phyloP scores from a whole-genome alignment of 2,329 filamentous ascomycete species.

The Daldinia sp. region DNA sequence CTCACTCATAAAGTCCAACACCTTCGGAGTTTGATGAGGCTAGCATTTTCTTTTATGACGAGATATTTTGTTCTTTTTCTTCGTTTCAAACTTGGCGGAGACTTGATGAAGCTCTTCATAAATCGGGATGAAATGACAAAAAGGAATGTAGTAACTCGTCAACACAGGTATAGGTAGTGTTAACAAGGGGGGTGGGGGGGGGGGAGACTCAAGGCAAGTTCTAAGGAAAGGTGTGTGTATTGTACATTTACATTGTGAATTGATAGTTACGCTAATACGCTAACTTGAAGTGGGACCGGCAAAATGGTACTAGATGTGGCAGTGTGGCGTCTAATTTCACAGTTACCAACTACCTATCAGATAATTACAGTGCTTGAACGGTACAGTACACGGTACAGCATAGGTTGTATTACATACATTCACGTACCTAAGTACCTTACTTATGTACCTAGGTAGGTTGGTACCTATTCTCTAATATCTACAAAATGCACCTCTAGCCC shows the following conservation, averaged over 20 bases:
- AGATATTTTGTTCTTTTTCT: neutral
- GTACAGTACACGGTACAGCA: too few species aligned
- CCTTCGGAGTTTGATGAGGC: conserved; percentile 11
- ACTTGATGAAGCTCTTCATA: neutral
- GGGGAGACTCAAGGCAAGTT: neutral
- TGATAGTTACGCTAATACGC: too few species aligned
- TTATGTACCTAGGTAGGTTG: too few species aligned
- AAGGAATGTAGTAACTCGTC: conserved; percentile 3
- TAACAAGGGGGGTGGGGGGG: too few species aligned
- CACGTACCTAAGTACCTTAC: too few species aligned
- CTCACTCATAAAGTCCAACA: conserved; percentile 17
- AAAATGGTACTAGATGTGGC: neutral
- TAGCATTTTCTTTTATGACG: conserved; percentile 11
- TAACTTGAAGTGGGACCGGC: conserved; percentile 22
- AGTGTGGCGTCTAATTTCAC: conserved; percentile 4
- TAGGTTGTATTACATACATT: too few species aligned
- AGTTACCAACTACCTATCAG: conserved; percentile 9
- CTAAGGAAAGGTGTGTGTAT: neutral
- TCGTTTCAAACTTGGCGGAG: neutral
- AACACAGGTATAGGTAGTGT: neutral
- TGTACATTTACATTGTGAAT: conserved; percentile 7
- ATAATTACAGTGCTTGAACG: conserved; percentile 8
- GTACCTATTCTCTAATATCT: too few species aligned
- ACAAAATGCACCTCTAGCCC: too few species aligned
- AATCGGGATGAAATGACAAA: neutral